Percentiles rank a stretch among this genome's conserved stretches.
phyloP scores from a whole-genome alignment of 495 filamentous ascomycete species.

The Penicillium argentinense region DNA sequence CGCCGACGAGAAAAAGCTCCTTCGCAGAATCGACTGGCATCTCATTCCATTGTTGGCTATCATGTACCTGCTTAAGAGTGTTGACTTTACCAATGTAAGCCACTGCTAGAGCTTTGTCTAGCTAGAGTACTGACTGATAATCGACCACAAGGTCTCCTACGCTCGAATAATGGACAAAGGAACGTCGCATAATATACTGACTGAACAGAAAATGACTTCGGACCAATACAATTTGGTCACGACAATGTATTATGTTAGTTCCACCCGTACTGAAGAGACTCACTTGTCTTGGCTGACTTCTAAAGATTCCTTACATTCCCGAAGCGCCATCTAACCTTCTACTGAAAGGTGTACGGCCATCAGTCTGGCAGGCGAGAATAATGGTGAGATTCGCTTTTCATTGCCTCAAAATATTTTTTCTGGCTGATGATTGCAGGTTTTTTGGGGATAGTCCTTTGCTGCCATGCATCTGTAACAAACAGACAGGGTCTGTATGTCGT shows the following conservation, averaged over 20 bases:
- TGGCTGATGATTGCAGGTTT: no score
- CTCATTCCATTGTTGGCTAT: constrained; percentile 7
- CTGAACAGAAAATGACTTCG: not conserved
- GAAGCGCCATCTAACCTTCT: constrained; percentile 30
- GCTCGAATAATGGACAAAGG: not conserved
- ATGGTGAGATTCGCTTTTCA: no score
- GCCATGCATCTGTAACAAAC: constrained; percentile 36
- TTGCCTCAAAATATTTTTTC: no score
- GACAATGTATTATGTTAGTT: constrained; percentile 2
- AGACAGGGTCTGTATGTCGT: constrained; percentile 33
- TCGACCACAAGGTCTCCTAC: not conserved
- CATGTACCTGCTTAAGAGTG: not conserved
- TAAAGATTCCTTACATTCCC: not conserved
- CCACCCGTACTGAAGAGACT: not conserved
- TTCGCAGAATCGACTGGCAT: constrained; percentile 39
- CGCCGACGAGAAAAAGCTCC: constrained; percentile 36
- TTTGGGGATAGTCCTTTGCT: constrained; percentile 36
- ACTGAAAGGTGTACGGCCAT: constrained; percentile 37
- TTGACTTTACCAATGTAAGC: constrained; percentile 1
- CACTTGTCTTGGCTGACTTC: not conserved
- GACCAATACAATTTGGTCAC: constrained; percentile 3
- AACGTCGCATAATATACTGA: not conserved
- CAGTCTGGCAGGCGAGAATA: constrained; percentile 40
- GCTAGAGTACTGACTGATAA: not conserved
- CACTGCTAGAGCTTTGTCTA: not conserved